phyloP scores from a whole-genome alignment of 129 eudicot genomes.

The Glebionis coronaria region DNA sequence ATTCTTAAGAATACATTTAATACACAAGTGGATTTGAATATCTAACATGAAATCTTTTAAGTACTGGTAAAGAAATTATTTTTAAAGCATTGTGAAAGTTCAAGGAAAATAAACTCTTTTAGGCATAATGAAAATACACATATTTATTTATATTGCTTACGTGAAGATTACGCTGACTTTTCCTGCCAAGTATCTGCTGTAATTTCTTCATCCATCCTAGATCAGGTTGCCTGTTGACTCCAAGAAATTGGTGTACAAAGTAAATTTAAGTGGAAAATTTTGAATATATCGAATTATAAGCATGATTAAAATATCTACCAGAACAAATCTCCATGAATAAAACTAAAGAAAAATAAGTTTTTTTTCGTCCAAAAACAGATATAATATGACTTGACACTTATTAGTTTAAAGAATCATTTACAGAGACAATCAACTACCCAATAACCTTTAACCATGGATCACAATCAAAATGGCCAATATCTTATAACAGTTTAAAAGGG shows the following conservation, averaged over 20 bases:
- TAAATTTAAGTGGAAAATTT: not conserved
- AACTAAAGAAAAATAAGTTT: not conserved
- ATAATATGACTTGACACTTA: too few relatives aligned
- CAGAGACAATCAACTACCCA: too few relatives aligned
- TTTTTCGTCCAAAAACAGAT: not conserved
- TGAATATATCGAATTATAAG: not conserved
- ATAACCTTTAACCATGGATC: too few relatives aligned
- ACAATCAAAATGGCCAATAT: too few relatives aligned
- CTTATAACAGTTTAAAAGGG: too few relatives aligned
- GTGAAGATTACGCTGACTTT: constrained; percentile 86
- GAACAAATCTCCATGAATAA: not conserved
- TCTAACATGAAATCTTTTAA: too few relatives aligned
- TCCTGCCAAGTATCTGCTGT: constrained; percentile 96
- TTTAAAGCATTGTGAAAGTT: too few relatives aligned
- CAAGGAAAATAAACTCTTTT: too few relatives aligned
- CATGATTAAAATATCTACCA: not conserved
- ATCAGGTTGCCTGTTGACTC: constrained; percentile 80
- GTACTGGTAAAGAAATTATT: too few relatives aligned
- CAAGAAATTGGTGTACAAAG: not conserved
- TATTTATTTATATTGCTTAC: constrained; percentile 35
- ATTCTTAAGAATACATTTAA: too few relatives aligned
- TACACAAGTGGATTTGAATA: too few relatives aligned
- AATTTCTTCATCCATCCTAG: constrained; percentile 93
- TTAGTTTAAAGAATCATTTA: too few relatives aligned
- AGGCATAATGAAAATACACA: not conserved